Conservation (phyloP, 352 stramenopile species). For the Phytophthora kernoviae region DNA sequence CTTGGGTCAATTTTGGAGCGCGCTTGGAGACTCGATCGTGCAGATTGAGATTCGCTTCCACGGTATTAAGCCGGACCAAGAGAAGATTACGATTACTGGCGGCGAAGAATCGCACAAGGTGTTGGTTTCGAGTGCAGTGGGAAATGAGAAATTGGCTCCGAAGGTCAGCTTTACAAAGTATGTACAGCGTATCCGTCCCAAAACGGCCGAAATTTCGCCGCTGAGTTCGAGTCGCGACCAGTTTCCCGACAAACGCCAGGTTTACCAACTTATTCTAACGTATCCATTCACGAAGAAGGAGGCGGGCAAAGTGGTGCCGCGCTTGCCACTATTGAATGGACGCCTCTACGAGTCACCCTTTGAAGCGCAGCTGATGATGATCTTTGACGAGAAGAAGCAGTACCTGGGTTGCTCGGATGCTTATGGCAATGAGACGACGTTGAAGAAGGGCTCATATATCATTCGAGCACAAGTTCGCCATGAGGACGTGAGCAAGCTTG, state of each 20-base stretch:
- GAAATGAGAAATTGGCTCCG: constrained; percentile 81
- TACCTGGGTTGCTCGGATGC: constrained; percentile 86
- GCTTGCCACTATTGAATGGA: constrained; percentile 78
- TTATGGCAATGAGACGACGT: constrained; percentile 76
- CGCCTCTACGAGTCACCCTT: constrained; percentile 94
- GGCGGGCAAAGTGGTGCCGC: constrained; percentile 78
- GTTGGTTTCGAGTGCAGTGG: constrained; percentile 67
- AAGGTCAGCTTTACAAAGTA: constrained; percentile 84
- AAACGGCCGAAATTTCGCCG: constrained; percentile 74
- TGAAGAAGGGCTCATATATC: constrained; percentile 89
- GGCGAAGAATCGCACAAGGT: constrained; percentile 81
- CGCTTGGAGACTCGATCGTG: constrained; percentile 80
- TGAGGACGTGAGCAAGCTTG: constrained; percentile 81
- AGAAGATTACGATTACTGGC: constrained; percentile 59
- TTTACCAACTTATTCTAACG: constrained; percentile 90
- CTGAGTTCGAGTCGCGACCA: constrained; percentile 82
- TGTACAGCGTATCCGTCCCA: constrained; percentile 82
- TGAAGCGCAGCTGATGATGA: constrained; percentile 92
- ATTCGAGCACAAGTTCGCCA: constrained; percentile 80
- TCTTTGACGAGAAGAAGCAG: constrained; percentile 95
- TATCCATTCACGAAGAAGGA: constrained; percentile 92
- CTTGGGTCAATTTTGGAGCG: constrained; percentile 91
- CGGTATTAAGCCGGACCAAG: constrained; percentile 74
- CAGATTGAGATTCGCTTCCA: constrained; percentile 88
- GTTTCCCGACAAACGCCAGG: constrained; percentile 83